Conservation (phyloP, 148 eudicot species). For the Rhododendron simsii region DNA sequence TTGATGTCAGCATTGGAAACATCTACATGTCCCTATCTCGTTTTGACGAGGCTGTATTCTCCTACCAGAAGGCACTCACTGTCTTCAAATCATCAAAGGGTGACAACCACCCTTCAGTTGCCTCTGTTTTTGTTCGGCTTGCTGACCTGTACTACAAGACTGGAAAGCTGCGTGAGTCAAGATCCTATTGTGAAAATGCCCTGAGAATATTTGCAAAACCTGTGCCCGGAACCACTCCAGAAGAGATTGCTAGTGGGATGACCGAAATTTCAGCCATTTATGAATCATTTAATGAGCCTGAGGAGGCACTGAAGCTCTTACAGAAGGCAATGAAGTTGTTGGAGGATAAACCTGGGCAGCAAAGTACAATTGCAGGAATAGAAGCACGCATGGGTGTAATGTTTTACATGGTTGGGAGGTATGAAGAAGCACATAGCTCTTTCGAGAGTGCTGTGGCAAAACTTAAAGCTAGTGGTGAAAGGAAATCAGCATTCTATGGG, state of each 20-base stretch:
- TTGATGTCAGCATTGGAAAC: constrained; percentile 93
- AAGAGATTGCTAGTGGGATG: constrained; percentile 87
- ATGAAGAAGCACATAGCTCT: constrained; percentile 66
- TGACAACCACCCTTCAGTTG: constrained; percentile 94
- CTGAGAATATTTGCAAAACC: constrained; percentile 93
- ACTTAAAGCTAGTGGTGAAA: constrained; percentile 87
- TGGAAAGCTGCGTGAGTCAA: constrained; percentile 88
- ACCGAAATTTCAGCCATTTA: constrained; percentile 88
- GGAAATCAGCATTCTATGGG: constrained; percentile 93
- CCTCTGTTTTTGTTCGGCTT: constrained; percentile 81
- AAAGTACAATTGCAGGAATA: constrained; percentile 80
- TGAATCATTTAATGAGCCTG: constrained; percentile 86
- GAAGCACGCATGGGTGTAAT: constrained; percentile 95
- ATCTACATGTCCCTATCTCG: constrained; percentile 72
- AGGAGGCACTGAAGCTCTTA: constrained; percentile 79
- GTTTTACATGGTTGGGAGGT: constrained; percentile 78
- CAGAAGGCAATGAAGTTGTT: constrained; percentile 75
- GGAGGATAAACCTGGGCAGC: constrained; percentile 93
- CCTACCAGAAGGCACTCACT: constrained; percentile 93
- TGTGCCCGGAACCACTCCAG: constrained; percentile 86
- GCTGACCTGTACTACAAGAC: constrained; percentile 93
- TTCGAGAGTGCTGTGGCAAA: constrained; percentile 74
- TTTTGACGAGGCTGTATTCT: constrained; percentile 88
- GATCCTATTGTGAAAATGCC: constrained; percentile 94
- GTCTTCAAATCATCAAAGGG: constrained; percentile 95